These are phyloP conservation scores for Furcasterigmium sp. DNA, from an alignment of 2,329 filamentous ascomycete genomes.

Conservation along the genomic window DNA sequence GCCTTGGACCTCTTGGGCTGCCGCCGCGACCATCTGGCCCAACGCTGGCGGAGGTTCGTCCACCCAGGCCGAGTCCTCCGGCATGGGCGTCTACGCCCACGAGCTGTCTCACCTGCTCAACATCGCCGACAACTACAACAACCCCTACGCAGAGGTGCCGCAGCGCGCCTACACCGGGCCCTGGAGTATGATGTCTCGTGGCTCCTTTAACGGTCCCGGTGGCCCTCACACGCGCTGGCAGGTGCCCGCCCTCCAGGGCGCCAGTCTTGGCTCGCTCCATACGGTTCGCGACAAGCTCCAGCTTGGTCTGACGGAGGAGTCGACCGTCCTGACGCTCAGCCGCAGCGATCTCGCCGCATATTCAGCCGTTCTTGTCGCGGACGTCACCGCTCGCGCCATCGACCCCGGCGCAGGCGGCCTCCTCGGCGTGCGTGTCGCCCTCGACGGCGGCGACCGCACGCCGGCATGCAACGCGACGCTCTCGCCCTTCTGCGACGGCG, in stretches of 20 bases:
- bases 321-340: slow-evolving; percentile 37
- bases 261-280: slow-evolving; percentile 44
- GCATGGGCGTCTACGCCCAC: slow-evolving; percentile 48
- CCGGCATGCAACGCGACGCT: slow-evolving; percentile 34
- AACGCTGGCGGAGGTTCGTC: slow-evolving; percentile 47
- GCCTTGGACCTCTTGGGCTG: slow-evolving; percentile 47
- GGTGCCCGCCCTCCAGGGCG: slow-evolving; percentile 42
- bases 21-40: slow-evolving; percentile 46
- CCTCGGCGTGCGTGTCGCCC: slow-evolving; percentile 41
- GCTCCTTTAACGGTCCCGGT: slow-evolving; percentile 47
- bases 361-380: slow-evolving; percentile 34
- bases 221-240: slow-evolving; percentile 48
- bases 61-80: slow-evolving; percentile 47
- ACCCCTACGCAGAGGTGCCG: slow-evolving; percentile 39
- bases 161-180: slow-evolving; percentile 44
- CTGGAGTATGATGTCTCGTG: slow-evolving; percentile 47
- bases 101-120: slow-evolving; percentile 45
- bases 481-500: slow-evolving; percentile 44
- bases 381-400: slow-evolving; percentile 41
- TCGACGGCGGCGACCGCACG: slow-evolving; percentile 36
- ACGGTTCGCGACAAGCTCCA: slow-evolving; percentile 48
- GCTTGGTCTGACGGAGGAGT: slow-evolving; percentile 39
- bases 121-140: slow-evolving; percentile 52
- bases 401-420: slow-evolving; percentile 29
- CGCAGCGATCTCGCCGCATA: slow-evolving; percentile 33